Conservation (phyloP, 371 early-diverging fungal species). For the Batkoa obscura region DNA sequence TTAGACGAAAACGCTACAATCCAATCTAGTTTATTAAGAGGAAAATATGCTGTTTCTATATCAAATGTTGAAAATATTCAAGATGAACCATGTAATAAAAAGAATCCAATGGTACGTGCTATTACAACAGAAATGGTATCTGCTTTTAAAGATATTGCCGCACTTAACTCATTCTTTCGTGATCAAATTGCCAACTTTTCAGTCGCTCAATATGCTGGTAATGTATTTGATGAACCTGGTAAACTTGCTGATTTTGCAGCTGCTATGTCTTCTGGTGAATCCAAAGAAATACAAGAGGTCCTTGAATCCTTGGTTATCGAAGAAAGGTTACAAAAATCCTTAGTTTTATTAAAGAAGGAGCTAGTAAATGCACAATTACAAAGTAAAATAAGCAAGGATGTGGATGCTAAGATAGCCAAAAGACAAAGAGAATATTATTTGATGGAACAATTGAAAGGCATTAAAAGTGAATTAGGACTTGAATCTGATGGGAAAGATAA, state of each 20-base stretch:
- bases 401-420: slow-evolving; percentile 87
- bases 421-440: slow-evolving; percentile 91
- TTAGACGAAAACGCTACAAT: neutral
- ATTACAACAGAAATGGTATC: slow-evolving; percentile 87
- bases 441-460: slow-evolving; percentile 96
- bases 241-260: slow-evolving; percentile 93
- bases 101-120: slow-evolving; percentile 72
- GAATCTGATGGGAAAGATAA: slow-evolving; percentile 95
- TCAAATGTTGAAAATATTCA: slow-evolving; percentile 67
- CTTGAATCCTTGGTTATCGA: slow-evolving; percentile 73
- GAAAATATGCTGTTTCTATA: slow-evolving; percentile 54
- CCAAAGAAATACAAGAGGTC: slow-evolving; percentile 79
- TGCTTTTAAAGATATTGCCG: slow-evolving; percentile 85
- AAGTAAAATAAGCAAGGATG: slow-evolving; percentile 86
- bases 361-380: slow-evolving; percentile 88
- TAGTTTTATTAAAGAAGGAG: slow-evolving; percentile 88
- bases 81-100: slow-evolving; percentile 65
- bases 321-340: slow-evolving; percentile 76
- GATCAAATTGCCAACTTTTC: slow-evolving; percentile 93
- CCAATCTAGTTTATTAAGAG: neutral
- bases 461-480: slow-evolving; percentile 91
- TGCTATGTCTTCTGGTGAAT: slow-evolving; percentile 78
- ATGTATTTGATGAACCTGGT: slow-evolving; percentile 84
- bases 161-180: slow-evolving; percentile 78
- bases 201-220: slow-evolving; percentile 85